Evolutionary conservation across 2,329 filamentous ascomycete genomes (phyloP).

Genomic region (Penicillium psychrosexuale): DNA sequence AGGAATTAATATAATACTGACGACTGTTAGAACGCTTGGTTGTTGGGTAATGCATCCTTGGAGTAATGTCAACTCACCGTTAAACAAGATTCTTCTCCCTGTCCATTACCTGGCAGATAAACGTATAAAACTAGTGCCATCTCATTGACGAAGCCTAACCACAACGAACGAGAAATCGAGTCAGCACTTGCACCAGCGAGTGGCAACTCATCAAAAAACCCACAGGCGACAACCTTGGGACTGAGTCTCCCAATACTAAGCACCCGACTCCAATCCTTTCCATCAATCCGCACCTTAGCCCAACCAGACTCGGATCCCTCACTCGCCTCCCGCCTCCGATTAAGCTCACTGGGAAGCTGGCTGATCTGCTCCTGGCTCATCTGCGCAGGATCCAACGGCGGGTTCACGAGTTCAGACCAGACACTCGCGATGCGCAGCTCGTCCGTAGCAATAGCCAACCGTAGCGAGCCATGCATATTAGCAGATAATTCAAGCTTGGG

Average conservation of each 20-base stretch:
- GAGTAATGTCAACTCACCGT: conserved; percentile 35
- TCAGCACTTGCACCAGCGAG: neutral
- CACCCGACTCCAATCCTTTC: conserved; percentile 91
- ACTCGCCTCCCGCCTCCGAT: conserved; percentile 64
- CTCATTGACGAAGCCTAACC: conserved; percentile 44
- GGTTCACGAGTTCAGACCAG: conserved; percentile 84
- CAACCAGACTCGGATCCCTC: conserved; percentile 75
- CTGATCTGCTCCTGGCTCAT: conserved; percentile 63
- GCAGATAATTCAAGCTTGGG: conserved; percentile 81
- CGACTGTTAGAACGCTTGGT: neutral
- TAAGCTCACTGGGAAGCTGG: conserved; percentile 77
- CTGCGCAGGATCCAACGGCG: conserved; percentile 76
- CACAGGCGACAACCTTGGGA: conserved; percentile 87
- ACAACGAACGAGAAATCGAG: neutral
- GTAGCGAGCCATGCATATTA: conserved; percentile 89
- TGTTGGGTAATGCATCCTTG: neutral
- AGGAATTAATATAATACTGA: conserved; percentile 49
- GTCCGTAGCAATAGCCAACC: conserved; percentile 77
- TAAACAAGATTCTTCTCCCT: conserved; percentile 46
- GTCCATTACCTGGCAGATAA: conserved; percentile 42
- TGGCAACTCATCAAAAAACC: conserved; percentile 27
- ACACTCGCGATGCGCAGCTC: conserved; percentile 78
- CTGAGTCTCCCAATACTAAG: conserved; percentile 86
- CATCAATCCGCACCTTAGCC: conserved; percentile 88
- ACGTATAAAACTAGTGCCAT: conserved; percentile 48